Evolutionary conservation across 2,329 filamentous ascomycete genomes (phyloP).

Genomic region (Aspergillus sergii): DNA sequence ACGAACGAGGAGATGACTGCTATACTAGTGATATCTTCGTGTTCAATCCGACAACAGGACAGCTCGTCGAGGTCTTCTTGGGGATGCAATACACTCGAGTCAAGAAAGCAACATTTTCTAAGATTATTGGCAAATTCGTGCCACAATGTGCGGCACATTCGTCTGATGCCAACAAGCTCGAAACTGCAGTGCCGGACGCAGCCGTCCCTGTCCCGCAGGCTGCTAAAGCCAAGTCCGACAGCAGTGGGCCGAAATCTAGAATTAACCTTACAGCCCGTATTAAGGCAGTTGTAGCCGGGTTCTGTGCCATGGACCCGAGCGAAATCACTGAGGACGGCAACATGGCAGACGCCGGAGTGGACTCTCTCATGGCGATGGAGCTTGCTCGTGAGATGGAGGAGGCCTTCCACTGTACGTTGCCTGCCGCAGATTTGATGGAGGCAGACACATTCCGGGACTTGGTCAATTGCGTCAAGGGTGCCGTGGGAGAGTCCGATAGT

Average conservation of each 20-base stretch:
- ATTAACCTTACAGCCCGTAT: conserved; percentile 11
- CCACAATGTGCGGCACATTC: neutral
- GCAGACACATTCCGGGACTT: conserved; percentile 34
- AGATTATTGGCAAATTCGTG: conserved; percentile 7
- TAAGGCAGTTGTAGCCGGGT: conserved; percentile 18
- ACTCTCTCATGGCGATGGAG: conserved; percentile 56
- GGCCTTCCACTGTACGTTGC: conserved; percentile 38
- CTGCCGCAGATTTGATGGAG: conserved; percentile 30
- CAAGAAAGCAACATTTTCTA: conserved; percentile 22
- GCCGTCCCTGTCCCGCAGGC: no score
- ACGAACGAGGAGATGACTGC: conserved; percentile 24
- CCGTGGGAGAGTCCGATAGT: conserved; percentile 2
- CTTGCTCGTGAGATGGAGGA: conserved; percentile 46
- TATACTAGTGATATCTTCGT: conserved; percentile 38
- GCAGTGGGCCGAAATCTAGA: neutral
- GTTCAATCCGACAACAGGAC: conserved; percentile 30
- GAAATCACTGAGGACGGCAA: conserved; percentile 16
- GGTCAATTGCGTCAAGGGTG: conserved; percentile 26
- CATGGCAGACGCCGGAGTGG: conserved; percentile 45
- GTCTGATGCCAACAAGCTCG: neutral
- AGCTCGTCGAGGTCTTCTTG: conserved; percentile 33
- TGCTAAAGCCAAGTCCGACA: neutral
- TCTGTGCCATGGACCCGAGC: conserved; percentile 18
- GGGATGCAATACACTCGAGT: conserved; percentile 33
- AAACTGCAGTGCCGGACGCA: neutral